Evolutionary conservation across 2,329 filamentous ascomycete genomes (phyloP).

Genomic region (Epichloe sibirici): DNA sequence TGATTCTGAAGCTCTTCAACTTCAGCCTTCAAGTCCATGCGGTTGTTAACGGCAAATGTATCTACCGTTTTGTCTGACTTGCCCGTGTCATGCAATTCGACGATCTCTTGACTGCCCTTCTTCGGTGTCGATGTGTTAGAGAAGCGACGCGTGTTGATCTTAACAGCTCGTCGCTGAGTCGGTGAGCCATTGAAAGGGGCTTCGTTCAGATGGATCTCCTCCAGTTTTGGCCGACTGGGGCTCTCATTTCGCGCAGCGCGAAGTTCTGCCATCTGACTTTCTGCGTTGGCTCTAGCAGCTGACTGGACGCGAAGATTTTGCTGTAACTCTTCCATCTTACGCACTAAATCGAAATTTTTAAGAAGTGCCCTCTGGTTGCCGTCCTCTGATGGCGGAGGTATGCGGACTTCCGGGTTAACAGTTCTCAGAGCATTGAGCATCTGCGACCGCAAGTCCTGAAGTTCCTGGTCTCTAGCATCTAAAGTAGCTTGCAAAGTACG

Average conservation of each 20-base stretch:
- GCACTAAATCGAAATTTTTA: conserved; percentile 71
- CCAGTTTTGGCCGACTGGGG: conserved; percentile 61
- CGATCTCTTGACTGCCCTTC: conserved; percentile 51
- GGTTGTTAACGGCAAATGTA: conserved; percentile 70
- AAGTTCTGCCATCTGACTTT: conserved; percentile 68
- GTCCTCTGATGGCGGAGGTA: conserved; percentile 48
- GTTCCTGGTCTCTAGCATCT: conserved; percentile 68
- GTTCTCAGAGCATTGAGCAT: conserved; percentile 74
- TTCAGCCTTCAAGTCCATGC: conserved; percentile 83
- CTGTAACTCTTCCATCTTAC: conserved; percentile 79
- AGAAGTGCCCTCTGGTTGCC: conserved; percentile 53
- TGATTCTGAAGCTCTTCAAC: conserved; percentile 89
- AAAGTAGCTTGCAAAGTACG: conserved; percentile 69
- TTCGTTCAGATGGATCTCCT: conserved; percentile 81
- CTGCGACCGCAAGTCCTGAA: conserved; percentile 68
- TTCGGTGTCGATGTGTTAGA: conserved; percentile 71
- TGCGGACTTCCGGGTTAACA: conserved; percentile 63
- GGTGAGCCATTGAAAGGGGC: conserved; percentile 63
- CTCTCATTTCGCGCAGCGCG: conserved; percentile 61
- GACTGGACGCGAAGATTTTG: conserved; percentile 75
- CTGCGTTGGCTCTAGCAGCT: conserved; percentile 69
- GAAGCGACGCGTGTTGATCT: conserved; percentile 43
- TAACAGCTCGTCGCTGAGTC: conserved; percentile 50
- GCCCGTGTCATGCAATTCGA: conserved; percentile 57
- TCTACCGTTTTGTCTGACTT: conserved; percentile 76